phyloP scores from a whole-genome alignment of 768 basidiomycete genomes.

The Macrolepiota fuliginosa region DNA sequence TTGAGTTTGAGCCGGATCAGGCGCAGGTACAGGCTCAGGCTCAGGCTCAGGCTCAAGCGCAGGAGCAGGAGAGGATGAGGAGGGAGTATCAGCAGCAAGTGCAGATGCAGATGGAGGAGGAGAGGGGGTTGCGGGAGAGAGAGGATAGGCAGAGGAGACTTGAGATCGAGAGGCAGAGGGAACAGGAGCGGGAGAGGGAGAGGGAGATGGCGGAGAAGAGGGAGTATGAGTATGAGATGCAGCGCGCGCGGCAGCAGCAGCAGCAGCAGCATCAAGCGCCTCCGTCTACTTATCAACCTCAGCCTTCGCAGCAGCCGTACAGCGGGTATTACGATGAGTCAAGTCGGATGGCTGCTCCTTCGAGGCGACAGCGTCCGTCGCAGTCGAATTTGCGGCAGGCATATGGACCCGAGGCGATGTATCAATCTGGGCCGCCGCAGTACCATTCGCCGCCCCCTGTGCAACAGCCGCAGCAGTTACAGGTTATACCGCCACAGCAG shows the following conservation, averaged over 20 bases:
- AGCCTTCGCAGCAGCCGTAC: conserved; percentile 15
- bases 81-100: conserved; percentile 22
- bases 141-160: conserved; percentile 8
- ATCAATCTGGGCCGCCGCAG: conserved; percentile 5
- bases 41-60: conserved; percentile 18
- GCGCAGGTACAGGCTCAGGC: conserved; percentile 10
- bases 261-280: conserved; percentile 15
- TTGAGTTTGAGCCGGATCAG: conserved; percentile 20
- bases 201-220: conserved; percentile 17
- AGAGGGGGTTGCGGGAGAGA: conserved; percentile 21
- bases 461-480: conserved; percentile 29
- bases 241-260: conserved; percentile 19
- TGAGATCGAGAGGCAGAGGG: conserved; percentile 21
- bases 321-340: conserved; percentile 9
- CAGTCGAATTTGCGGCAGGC: conserved; percentile 2
- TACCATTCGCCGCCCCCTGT: conserved; percentile 7
- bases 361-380: neutral
- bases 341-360: conserved; percentile 8
- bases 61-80: conserved; percentile 12
- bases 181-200: conserved; percentile 19
- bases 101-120: conserved; percentile 24
- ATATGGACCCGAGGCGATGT: neutral
- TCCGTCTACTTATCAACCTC: neutral
- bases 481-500: conserved; percentile 25
- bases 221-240: conserved; percentile 15